A percentile compares a stretch with the other conserved stretches of the same genome.
Evolutionary conservation across 1,139 yeast genomes (phyloP).

Genomic region (Taphrina betulina): DNA sequence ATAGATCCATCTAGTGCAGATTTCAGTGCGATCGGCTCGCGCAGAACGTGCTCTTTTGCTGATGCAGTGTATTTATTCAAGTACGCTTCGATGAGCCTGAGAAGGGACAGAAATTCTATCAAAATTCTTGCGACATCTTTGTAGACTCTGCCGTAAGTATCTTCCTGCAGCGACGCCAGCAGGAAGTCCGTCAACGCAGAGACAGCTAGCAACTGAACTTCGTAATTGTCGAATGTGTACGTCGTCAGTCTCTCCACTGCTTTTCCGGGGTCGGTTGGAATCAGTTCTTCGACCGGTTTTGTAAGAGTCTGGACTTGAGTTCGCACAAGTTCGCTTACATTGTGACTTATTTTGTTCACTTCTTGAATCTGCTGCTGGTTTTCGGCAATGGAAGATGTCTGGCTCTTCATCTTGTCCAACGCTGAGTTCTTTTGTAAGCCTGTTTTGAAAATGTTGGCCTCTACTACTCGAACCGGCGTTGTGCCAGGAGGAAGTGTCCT

Average conservation of each 20-base stretch:
- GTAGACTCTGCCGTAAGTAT: slow-evolving; percentile 21
- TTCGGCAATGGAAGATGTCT: slow-evolving; percentile 3
- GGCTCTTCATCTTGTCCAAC: slow-evolving; percentile 20
- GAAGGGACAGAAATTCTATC: neutral
- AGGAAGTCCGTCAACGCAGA: slow-evolving; percentile 4
- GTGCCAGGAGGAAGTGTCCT: neutral
- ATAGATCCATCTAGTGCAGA: neutral
- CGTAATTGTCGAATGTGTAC: neutral
- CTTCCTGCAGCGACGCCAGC: slow-evolving; percentile 11
- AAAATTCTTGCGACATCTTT: slow-evolving; percentile 19
- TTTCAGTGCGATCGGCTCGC: neutral
- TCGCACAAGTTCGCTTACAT: too few species aligned
- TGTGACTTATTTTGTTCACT: neutral
- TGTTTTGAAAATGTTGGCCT: slow-evolving; percentile 27
- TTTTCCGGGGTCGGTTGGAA: too few species aligned
- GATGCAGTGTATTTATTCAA: neutral
- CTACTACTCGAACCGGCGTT: slow-evolving; percentile 14
- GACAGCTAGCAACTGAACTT: slow-evolving; percentile 1
- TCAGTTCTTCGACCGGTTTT: too few species aligned
- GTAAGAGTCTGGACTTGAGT: too few species aligned
- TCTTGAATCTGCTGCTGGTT: slow-evolving; percentile 5
- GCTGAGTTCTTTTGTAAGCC: neutral
- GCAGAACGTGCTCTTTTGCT: neutral
- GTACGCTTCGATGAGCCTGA: neutral
- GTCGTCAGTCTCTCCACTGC: neutral